Evolutionary conservation across 768 basidiomycete species (phyloP).

Genomic region (Phylloporus sp.): DNA sequence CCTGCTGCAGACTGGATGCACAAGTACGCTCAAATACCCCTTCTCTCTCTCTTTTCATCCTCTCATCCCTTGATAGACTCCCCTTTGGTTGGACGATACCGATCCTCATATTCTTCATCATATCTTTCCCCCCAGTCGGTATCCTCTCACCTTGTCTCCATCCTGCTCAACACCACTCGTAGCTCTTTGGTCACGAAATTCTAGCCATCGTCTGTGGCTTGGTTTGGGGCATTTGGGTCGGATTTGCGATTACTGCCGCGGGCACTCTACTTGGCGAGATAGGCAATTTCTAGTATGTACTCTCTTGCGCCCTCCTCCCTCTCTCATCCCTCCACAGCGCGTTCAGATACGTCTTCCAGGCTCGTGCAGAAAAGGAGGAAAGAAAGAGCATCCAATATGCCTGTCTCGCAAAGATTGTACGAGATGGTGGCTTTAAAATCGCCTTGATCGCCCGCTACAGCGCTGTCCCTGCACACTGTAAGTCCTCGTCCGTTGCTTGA

Average conservation of each 20-base stretch:
- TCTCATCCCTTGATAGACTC: constrained; percentile 34
- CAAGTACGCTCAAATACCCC: constrained; percentile 22
- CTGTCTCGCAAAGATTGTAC: constrained; percentile 61
- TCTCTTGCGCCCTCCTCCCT: background rate
- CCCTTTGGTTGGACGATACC: constrained; percentile 70
- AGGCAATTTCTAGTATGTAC: constrained; percentile 77
- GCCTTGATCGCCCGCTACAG: constrained; percentile 72
- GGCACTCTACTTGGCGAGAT: constrained; percentile 84
- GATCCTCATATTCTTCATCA: constrained; percentile 73
- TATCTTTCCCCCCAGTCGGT: constrained; percentile 79
- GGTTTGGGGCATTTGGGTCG: constrained; percentile 84
- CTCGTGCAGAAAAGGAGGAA: constrained; percentile 73
- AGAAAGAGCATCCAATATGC: constrained; percentile 53
- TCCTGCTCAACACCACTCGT: constrained; percentile 7
- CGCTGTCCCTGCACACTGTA: constrained; percentile 85
- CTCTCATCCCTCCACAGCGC: constrained; percentile 43
- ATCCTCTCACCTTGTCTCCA: background rate
- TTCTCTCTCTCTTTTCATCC: background rate
- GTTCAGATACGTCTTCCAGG: constrained; percentile 74
- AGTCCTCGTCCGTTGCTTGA: constrained; percentile 21
- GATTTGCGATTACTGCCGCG: constrained; percentile 81
- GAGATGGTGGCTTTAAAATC: constrained; percentile 85
- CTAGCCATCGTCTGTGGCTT: constrained; percentile 83
- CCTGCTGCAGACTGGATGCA: constrained; percentile 46
- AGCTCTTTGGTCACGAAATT: constrained; percentile 92